Conservation (phyloP, 2,329 filamentous ascomycete genomes). For the Pseudocercospora crystallina region DNA sequence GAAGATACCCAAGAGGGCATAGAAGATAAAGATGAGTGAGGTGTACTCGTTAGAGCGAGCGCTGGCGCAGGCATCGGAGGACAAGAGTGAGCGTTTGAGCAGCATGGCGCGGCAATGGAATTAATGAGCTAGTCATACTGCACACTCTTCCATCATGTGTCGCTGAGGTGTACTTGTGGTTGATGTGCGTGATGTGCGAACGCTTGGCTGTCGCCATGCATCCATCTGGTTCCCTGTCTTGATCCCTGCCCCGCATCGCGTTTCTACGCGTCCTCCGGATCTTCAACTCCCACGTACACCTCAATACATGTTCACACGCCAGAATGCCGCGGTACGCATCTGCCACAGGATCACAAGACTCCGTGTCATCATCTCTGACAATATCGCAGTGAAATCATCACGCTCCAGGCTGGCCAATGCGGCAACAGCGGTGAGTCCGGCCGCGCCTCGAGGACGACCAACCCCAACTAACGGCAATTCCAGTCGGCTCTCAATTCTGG, state of each 20-base stretch:
- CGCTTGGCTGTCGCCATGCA: too few species aligned
- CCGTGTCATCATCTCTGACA: slow-evolving; percentile 11
- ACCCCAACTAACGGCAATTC: slow-evolving; percentile 11
- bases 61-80: neutral
- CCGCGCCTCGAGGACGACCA: slow-evolving; percentile 12
- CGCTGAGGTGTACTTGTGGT: too few species aligned
- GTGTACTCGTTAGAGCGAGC: neutral
- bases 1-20: slow-evolving; percentile 11
- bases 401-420: slow-evolving; percentile 97
- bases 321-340: slow-evolving; percentile 15
- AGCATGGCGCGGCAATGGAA: too few species aligned
- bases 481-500: slow-evolving; percentile 98
- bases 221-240: too few species aligned
- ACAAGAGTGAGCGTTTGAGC: too few species aligned
- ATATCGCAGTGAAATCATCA: slow-evolving; percentile 85
- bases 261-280: neutral
- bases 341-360: neutral
- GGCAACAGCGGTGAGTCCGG: slow-evolving; percentile 89
- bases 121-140: too few species aligned
- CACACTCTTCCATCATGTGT: too few species aligned
- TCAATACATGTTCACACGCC: slow-evolving; percentile 1
- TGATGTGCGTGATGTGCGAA: too few species aligned
- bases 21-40: neutral
- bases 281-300: too few species aligned
- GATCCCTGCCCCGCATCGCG: neutral